These are phyloP conservation scores for Prunus fruticosa DNA, from an alignment of 306 rosid species.

Conservation along the genomic window DNA sequence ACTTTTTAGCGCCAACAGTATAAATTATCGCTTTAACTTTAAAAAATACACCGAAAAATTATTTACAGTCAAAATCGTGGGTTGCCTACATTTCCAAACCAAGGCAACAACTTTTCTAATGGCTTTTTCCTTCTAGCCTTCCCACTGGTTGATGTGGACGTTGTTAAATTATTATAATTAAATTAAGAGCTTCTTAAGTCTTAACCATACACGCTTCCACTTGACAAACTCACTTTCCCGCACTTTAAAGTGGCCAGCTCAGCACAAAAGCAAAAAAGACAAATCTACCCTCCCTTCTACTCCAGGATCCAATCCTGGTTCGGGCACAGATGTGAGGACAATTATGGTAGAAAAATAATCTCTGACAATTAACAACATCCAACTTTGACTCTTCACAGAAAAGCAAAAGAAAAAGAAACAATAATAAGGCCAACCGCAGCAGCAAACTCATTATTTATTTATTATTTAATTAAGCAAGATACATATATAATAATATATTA, in stretches of 20 bases:
- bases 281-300: neutral
- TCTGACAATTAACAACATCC: too few relatives aligned
- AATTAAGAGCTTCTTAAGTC: neutral
- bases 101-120: neutral
- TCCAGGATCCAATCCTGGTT: neutral
- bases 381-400: too few relatives aligned
- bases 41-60: too few relatives aligned
- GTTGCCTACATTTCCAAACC: neutral
- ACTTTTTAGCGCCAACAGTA: too few relatives aligned
- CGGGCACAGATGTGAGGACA: neutral
- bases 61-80: neutral
- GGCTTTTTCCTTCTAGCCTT: neutral
- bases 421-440: too few relatives aligned
- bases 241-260: neutral
- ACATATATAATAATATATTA: too few relatives aligned
- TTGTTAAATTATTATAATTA: neutral
- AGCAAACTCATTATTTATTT: too few relatives aligned
- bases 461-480: too few relatives aligned
- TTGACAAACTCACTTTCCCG: neutral
- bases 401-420: too few relatives aligned
- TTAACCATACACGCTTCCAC: constrained; percentile 9
- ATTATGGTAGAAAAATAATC: neutral
- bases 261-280: neutral
- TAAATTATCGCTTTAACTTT: accelerated
- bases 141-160: constrained; percentile 9